Conservation (phyloP, 2,329 filamentous ascomycete genomes). For the Aureobasidium vineae region DNA sequence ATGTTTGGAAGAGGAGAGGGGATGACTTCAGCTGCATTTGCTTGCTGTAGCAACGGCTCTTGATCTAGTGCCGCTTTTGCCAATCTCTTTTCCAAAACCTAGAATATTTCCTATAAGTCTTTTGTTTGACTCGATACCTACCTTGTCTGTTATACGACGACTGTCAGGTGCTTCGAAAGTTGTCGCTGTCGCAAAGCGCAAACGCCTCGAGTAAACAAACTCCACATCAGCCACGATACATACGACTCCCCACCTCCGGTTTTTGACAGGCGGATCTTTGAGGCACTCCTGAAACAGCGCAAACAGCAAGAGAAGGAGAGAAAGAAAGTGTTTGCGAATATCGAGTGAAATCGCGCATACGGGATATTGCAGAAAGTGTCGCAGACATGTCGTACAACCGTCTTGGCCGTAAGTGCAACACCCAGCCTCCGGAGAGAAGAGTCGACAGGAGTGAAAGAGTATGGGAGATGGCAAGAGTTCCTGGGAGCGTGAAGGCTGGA, state of each 20-base stretch:
- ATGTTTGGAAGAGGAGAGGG: constrained; percentile 12
- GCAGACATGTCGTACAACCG: constrained; percentile 68
- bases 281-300: background rate
- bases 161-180: background rate
- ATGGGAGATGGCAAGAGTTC: background rate
- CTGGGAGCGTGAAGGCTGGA: background rate
- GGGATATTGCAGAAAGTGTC: background rate
- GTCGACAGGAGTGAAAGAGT: background rate
- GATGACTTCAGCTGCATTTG: constrained; percentile 12
- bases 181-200: constrained; percentile 19
- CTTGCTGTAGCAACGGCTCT: constrained; percentile 24
- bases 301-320: constrained; percentile 10
- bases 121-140: constrained; percentile 1
- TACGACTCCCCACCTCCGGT: background rate
- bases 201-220: constrained; percentile 22
- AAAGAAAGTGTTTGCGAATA: background rate
- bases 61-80: constrained; percentile 17
- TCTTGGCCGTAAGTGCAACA: constrained; percentile 52
- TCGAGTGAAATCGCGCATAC: background rate
- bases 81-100: constrained; percentile 23
- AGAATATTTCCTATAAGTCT: constrained; percentile 9
- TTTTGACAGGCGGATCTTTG: background rate
- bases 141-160: background rate
- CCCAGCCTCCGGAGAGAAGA: background rate
- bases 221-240: constrained; percentile 1